Evolutionary conservation across 116 monocot genomes (phyloP).

Genomic region (Dioscorea cayenensis): DNA sequence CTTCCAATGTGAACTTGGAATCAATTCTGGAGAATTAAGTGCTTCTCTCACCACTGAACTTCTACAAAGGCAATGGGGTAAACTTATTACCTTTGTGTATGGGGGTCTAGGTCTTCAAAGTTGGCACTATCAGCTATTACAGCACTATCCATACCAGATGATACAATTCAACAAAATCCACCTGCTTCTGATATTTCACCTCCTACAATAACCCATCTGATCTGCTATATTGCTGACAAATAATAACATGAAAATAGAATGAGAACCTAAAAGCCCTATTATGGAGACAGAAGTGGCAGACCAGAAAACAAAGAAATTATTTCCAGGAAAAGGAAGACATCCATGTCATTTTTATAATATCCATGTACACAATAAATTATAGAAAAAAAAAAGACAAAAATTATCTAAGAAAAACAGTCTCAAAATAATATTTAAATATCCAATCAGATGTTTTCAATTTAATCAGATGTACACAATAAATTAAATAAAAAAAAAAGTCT

Average conservation of each 20-base stretch:
- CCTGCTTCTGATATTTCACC: slow-evolving; percentile 47
- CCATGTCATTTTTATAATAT: too few species aligned
- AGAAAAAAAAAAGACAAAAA: too few species aligned
- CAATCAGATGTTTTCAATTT: too few species aligned
- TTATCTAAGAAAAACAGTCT: too few species aligned
- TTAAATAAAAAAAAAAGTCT: too few species aligned
- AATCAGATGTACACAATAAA: too few species aligned
- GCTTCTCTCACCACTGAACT: slow-evolving; percentile 50
- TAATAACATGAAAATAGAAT: neutral
- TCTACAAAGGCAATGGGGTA: slow-evolving; percentile 14
- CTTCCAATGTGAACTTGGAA: slow-evolving; percentile 48
- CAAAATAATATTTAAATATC: too few species aligned
- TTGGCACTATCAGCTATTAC: slow-evolving; percentile 2
- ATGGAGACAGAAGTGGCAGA: too few species aligned
- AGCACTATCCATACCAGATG: slow-evolving; percentile 37
- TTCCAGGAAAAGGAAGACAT: too few species aligned
- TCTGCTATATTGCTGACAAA: neutral
- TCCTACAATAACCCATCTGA: slow-evolving; percentile 35
- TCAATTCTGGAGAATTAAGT: slow-evolving; percentile 72
- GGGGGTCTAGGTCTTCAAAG: slow-evolving; percentile 11
- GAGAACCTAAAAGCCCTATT: neutral
- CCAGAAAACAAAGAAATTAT: too few species aligned
- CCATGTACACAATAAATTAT: too few species aligned
- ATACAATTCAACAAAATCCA: slow-evolving; percentile 52
- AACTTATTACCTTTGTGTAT: slow-evolving; percentile 51